Base-by-base conservation (phyloP, 2,329 filamentous ascomycete species). In the Purpureocillium lavendulum region DNA sequence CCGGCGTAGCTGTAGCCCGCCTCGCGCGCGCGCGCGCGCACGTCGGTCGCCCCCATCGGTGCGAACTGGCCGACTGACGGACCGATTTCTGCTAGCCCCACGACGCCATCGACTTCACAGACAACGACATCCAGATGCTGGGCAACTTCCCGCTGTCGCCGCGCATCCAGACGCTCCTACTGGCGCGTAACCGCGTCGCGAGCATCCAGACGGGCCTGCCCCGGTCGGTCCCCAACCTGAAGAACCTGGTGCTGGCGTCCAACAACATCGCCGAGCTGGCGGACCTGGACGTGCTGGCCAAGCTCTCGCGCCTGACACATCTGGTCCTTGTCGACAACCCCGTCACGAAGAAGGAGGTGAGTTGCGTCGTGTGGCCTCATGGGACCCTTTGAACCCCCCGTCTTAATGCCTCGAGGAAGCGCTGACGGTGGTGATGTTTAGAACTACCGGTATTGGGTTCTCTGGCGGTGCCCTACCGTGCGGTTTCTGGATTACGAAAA, bases 81-180 rank as follows among this genome's bases (percentile, higher is more conserved):
- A n/a, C n/a, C n/a, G n/a, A n/a, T n/a, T n/a, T n/a, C n/a, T n/a
- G n/a, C n/a, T 54, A 94, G 87, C 87, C 89, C 54, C 88, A 94
- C 75, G 92, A 97, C 70, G 82, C 87, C 49, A 94, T 98, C 72
- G 92, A 98, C 69, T 82, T 98, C 56, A 97, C 92, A 64, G 92
- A 98, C 72, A 98, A 98, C 64, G 89, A 96, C 65, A 90, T 98
- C 56, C 80, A 86, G 52, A 72, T 83, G 36, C 77, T 98, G 47
- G 83, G 82, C 49, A 96, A 96, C 68, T 95, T 98, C 61, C 92
- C 92, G 4, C 79, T 94, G 37, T 90, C 85, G 40, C 89, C 87
- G 34, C 84, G 92, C 51, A 73, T 97, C 54, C 84, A 80, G 52
- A 94, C 87, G 15, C 77, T 98, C 32, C 80, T 98, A 35, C 77